These are phyloP conservation scores for Kazachstania psychrophila DNA, from an alignment of 805 yeast species.

Conservation along the genomic window DNA sequence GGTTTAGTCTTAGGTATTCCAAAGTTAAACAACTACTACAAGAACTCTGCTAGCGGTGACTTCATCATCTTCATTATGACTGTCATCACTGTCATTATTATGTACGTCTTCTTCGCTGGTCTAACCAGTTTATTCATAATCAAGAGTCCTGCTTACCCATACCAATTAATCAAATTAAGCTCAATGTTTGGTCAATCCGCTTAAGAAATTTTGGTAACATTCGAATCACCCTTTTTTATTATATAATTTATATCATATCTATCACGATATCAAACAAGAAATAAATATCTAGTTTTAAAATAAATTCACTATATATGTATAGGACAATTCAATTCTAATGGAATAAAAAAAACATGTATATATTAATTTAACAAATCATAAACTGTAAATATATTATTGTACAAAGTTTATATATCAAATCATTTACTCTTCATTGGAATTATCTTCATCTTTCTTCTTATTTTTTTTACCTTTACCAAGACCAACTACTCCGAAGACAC, in stretches of 20 bases:
- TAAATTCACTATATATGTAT: no score
- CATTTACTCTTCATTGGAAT: not conserved
- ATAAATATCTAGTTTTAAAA: no score
- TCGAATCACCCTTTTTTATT: no score
- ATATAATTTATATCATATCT: no score
- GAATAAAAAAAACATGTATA: no score
- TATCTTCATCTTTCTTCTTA: slow-evolving; percentile 3
- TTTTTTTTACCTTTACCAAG: slow-evolving; percentile 5
- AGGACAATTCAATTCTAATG: no score
- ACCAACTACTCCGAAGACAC: slow-evolving; percentile 12
- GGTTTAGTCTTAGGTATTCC: slow-evolving; percentile 53
- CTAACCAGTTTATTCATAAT: slow-evolving; percentile 55
- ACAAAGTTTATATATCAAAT: no score
- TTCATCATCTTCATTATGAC: slow-evolving; percentile 42
- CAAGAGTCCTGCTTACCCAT: slow-evolving; percentile 76
- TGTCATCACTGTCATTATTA: slow-evolving; percentile 33
- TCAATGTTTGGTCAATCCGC: no score
- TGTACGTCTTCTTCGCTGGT: slow-evolving; percentile 54
- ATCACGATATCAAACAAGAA: no score
- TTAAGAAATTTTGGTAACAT: no score
- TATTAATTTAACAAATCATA: no score
- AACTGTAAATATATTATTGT: no score
- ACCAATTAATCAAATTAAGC: slow-evolving; percentile 38
- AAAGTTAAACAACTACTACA: slow-evolving; percentile 12
- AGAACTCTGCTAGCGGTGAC: slow-evolving; percentile 26